Evolutionary conservation across 2,329 filamentous ascomycete species (phyloP), one percentile per base, ranked within the genome.

Genomic region (Cercospora berteroae): DNA sequence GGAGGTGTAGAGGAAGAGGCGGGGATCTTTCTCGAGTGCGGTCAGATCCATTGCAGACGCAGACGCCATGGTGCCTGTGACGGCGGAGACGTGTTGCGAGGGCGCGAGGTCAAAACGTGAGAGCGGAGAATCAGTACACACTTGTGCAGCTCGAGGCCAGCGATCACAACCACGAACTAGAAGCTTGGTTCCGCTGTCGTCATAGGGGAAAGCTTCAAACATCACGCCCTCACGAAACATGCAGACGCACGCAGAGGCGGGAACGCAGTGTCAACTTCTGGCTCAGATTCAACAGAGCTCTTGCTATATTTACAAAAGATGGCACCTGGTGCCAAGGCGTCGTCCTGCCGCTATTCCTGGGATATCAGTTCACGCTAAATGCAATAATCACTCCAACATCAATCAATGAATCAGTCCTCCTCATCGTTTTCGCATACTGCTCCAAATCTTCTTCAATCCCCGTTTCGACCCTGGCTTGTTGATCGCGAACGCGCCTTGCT

Each of bases 1-100:
- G 63, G 94, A 98, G 68, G 95, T 98, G 83, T 96, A 97, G 75
- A 99, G 90, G 83, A 95, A 99, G 70, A 99, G 88, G 13, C 80
- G 80, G 3, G 80, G 79, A 71, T 83, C 82, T 66, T 79, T 79
- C 67, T 83, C 81, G 71, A 80, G 82, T 67, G 78, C 76, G 65
- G 74, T 76, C 70, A 83, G 79, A 65, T 83, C 81, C 48, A 73
- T 67, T 18, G 72, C 60, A 25, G 68, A 59, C 20, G 72, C 60
- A 25, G 68, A 59, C 20, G 73, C 68, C 68, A 71, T 72, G 12
- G 39, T 58, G 64, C 36, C 18, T 33, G 60, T 52, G 44, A 42
- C 58, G 58, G 39, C 58, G 58, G 12, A n/a, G 52, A 57, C 12
- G 25, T 31, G 27, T n/a, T 57, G 52, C 44, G 44, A 23, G 44